Base-by-base conservation (phyloP, 2,329 filamentous ascomycete genomes). In the Nigrograna mackinnonii region DNA sequence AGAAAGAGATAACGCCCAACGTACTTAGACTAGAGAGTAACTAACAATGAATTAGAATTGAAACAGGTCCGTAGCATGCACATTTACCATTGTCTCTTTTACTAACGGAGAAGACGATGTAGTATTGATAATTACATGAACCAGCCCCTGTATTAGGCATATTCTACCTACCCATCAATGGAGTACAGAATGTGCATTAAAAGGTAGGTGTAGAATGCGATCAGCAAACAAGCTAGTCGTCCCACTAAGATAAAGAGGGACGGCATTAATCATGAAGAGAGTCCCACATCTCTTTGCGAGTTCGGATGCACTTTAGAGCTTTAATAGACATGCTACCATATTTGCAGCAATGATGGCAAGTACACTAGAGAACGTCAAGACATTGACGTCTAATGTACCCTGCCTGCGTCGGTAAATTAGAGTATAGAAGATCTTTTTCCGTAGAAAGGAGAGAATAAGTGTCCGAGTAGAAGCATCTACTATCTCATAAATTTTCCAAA, bases 231-330 rank as follows among this genome's bases (percentile, higher is more conserved):
- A 39, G 30, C 34, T 50, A 16, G 47, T 47, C 19, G 41, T 31
- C 13, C 47, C 44, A 12, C 47, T 44, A 9, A 49, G 34, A 21
- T 41, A 49, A 6, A 51, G 30, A 6, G 45, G 48, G 9, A 49
- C 22, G 3, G 42, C 14, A 26, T 52, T 49, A 9, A 49, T 46
- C 7, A 52, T 35, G 32, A 43, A 49, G 2, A 52, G 35, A 4
- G 35, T 46, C 19, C 37, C 49, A 17, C 46, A 46, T 16, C 49
- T 38, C 37, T 36, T 42, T 5, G 30, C 39, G 1, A 52, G 24
- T 12, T 49, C 42, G 13, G 14, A 16, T 17, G 14, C 20, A 19
- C 31, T 37, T 9, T 24, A 20, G n/a, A 49, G 4, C 22, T 20
- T 22, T 2, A 52, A 4, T 13, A 26, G 37, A 17, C 39, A 41